A percentile compares a stretch with the other conserved stretches of the same genome.
Evolutionary conservation across 1,284 basidiomycete species (phyloP).

Genomic region (Peniophora sp.): DNA sequence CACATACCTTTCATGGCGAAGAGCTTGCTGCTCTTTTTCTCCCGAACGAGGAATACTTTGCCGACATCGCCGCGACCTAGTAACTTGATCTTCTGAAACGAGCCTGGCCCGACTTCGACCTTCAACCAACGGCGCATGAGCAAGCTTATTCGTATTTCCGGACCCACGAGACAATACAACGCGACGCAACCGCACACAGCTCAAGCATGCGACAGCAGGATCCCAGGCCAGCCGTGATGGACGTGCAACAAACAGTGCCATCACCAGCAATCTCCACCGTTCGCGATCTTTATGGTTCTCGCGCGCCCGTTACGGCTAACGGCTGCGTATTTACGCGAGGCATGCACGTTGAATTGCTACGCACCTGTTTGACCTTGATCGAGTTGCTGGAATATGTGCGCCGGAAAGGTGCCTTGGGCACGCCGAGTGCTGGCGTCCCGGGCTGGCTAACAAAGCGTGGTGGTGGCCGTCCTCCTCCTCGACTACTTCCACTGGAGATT

Average conservation of each 20-base stretch:
- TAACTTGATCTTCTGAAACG: constrained; percentile 92
- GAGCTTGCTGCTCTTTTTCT: constrained; percentile 90
- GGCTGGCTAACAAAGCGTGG: constrained; percentile 16
- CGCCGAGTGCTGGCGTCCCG: constrained; percentile 20
- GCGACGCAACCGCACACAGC: no score
- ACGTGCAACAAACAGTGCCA: no score
- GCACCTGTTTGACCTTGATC: constrained; percentile 86
- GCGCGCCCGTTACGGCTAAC: no score
- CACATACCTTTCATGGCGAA: constrained; percentile 92
- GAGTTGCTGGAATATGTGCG: constrained; percentile 96
- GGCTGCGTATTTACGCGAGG: not conserved
- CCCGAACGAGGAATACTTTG: constrained; percentile 90
- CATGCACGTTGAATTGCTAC: constrained; percentile 18
- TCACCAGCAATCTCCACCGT: no score
- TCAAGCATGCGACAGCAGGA: no score
- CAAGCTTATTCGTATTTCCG: constrained; percentile 3
- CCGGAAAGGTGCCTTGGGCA: constrained; percentile 69
- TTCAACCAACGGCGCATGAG: constrained; percentile 22
- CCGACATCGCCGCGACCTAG: constrained; percentile 95
- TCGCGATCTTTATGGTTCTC: no score
- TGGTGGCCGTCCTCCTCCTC: constrained; percentile 30
- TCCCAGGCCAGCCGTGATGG: no score
- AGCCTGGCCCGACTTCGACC: constrained; percentile 87
- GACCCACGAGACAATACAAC: constrained; percentile 1
- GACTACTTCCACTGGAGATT: constrained; percentile 62